Percentiles rank a stretch among this genome's conserved stretches.
These are phyloP conservation scores for Aureobasidium melanogenum DNA, from an alignment of 2,329 filamentous ascomycete species.

Conservation along the genomic window DNA sequence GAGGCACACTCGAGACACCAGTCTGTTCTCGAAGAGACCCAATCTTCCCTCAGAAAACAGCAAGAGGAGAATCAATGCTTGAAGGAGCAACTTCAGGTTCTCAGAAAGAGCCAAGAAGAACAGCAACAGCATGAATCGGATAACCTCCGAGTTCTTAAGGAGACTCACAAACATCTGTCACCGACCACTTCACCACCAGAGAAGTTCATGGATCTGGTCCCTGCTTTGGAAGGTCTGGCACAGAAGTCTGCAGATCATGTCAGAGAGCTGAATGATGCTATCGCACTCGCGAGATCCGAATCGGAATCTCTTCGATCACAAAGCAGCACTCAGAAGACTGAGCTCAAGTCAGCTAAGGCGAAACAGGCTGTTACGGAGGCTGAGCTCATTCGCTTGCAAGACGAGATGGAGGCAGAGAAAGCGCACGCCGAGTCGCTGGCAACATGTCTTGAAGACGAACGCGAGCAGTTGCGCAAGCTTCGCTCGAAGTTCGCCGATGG, in stretches of 20 bases:
- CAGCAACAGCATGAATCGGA: conserved; percentile 35
- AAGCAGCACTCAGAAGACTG: conserved; percentile 31
- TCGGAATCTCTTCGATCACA: conserved; percentile 33
- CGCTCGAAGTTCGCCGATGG: conserved; percentile 69
- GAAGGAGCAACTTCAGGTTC: conserved; percentile 38
- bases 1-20: conserved; percentile 47
- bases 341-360: conserved; percentile 21
- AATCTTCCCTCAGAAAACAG: conserved; percentile 31
- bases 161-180: conserved; percentile 32
- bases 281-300: conserved; percentile 38
- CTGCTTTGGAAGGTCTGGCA: conserved; percentile 37
- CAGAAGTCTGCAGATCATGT: conserved; percentile 34
- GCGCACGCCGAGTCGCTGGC: conserved; percentile 38
- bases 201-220: conserved; percentile 30
- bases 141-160: conserved; percentile 22
- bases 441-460: conserved; percentile 54
- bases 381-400: conserved; percentile 29
- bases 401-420: conserved; percentile 39
- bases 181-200: conserved; percentile 26
- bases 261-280: conserved; percentile 36
- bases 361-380: conserved; percentile 29
- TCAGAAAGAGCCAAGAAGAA: conserved; percentile 24
- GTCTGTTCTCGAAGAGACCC: conserved; percentile 17
- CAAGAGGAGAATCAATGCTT: conserved; percentile 55
- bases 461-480: conserved; percentile 59